Evolutionary conservation across 2,329 filamentous ascomycete species (phyloP).

Genomic region (Byssoonygena ceratinophila): DNA sequence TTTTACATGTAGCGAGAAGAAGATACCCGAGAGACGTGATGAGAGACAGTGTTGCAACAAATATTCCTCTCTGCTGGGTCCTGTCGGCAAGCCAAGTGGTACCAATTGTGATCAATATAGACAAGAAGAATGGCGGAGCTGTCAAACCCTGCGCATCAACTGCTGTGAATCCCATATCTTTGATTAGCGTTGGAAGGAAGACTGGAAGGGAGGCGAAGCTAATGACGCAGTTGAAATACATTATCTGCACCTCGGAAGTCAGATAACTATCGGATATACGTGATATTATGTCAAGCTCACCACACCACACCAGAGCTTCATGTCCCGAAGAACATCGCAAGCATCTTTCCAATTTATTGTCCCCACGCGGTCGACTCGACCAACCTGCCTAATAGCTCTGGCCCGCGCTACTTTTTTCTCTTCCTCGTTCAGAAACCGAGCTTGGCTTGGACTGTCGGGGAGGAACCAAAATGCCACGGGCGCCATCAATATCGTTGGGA

Average conservation of each 20-base stretch:
- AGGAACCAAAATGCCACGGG: conserved; percentile 46
- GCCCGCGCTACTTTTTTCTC: conserved; percentile 49
- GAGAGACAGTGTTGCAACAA: conserved; percentile 47
- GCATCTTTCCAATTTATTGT: conserved; percentile 41
- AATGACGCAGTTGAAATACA: conserved; percentile 54
- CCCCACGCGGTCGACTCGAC: conserved; percentile 34
- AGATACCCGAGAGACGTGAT: conserved; percentile 54
- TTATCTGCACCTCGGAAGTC: conserved; percentile 27
- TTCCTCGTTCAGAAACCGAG: conserved; percentile 46
- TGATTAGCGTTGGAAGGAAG: conserved; percentile 53
- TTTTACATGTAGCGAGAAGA: conserved; percentile 45
- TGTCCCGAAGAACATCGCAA: conserved; percentile 35
- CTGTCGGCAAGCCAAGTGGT: conserved; percentile 57
- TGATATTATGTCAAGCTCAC: conserved; percentile 22
- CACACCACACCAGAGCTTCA: conserved; percentile 41
- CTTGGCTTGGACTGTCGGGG: conserved; percentile 44
- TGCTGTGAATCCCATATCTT: conserved; percentile 56
- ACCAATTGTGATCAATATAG: conserved; percentile 52
- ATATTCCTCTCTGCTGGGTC: conserved; percentile 52
- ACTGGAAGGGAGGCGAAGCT: conserved; percentile 56
- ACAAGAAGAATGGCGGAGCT: conserved; percentile 58
- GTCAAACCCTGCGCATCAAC: conserved; percentile 62
- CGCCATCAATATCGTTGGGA: conserved; percentile 48
- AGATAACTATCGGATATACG: background rate
- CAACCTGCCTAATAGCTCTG: conserved; percentile 45